Conservation (phyloP, 176 grass and related monocot species). For the Raddia guianensis region DNA sequence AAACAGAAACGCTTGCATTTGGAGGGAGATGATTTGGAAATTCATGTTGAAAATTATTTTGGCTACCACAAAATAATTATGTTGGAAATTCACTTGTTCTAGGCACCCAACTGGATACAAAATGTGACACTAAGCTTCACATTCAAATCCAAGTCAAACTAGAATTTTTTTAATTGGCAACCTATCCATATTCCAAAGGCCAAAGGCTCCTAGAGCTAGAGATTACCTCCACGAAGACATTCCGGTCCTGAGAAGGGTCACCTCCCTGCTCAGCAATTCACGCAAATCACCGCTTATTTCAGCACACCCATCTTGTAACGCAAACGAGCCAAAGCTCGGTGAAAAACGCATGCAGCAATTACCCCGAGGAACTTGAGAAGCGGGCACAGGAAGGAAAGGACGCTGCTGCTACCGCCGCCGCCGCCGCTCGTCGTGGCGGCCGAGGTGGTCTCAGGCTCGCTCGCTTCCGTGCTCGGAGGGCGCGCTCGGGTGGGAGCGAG, state of each 20-base stretch:
- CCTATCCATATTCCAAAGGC: too few species aligned
- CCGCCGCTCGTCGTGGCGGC: not conserved
- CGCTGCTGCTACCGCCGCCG: constrained; percentile 37
- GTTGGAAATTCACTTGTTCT: not conserved
- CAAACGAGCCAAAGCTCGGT: not conserved
- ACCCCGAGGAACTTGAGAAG: constrained; percentile 87
- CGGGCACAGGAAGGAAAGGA: constrained; percentile 81
- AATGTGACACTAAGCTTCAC: not conserved
- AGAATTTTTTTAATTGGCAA: not conserved
- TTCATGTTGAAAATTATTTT: too few species aligned
- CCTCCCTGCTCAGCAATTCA: constrained; percentile 56
- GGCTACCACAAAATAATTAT: too few species aligned
- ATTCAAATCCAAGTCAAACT: not conserved
- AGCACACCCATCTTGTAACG: not conserved
- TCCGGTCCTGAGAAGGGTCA: constrained; percentile 75
- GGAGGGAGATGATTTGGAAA: not conserved
- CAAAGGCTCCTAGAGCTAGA: not conserved
- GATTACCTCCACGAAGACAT: constrained; percentile 76
- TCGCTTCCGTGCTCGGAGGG: constrained; percentile 18
- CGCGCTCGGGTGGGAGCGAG: constrained; percentile 22
- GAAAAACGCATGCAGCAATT: constrained; percentile 26
- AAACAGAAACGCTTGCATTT: not conserved
- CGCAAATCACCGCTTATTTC: not conserved
- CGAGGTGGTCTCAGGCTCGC: not conserved
- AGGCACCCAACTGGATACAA: not conserved